A percentile compares a stretch with the other conserved stretches of the same genome.
phyloP scores from a whole-genome alignment of 345 rosid species.

The Pelargonium nanum region DNA sequence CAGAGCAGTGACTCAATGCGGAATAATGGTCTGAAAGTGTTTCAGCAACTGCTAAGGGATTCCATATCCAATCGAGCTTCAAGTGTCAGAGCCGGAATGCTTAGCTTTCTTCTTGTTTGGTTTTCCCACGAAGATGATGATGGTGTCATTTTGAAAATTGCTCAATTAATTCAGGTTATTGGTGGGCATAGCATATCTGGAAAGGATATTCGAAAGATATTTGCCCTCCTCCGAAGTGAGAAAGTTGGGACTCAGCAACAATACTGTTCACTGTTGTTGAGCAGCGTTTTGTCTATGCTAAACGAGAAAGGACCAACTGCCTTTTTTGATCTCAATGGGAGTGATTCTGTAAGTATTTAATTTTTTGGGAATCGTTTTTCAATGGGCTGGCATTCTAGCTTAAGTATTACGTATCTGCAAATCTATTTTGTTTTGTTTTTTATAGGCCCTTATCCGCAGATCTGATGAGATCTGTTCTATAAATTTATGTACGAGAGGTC shows the following conservation, averaged over 20 bases:
- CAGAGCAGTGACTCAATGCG: constrained; percentile 98
- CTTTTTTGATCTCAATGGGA: constrained; percentile 81
- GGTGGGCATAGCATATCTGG: constrained; percentile 99
- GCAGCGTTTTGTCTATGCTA: constrained; percentile 73
- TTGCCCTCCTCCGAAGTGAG: constrained; percentile 89
- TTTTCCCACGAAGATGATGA: constrained; percentile 72
- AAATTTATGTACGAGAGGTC: no score
- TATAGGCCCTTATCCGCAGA: no score
- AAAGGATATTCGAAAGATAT: constrained; percentile 92
- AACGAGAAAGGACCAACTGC: constrained; percentile 96
- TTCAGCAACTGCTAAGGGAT: constrained; percentile 78
- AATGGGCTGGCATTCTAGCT: background rate
- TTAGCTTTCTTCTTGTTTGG: constrained; percentile 91
- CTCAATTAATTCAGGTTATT: constrained; percentile 74
- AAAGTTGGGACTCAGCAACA: constrained; percentile 72
- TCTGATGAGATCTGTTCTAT: no score
- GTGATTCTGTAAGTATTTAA: constrained; percentile 66
- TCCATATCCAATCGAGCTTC: constrained; percentile 87
- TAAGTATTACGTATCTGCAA: background rate
- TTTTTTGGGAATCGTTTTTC: background rate
- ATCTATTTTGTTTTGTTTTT: no score
- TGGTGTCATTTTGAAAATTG: constrained; percentile 60
- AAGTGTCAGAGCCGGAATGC: constrained; percentile 87
- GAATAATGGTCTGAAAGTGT: constrained; percentile 70
- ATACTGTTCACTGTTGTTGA: constrained; percentile 74